Evolutionary conservation across 352 stramenopile species (phyloP).

Genomic region (Pythium aquatile): DNA sequence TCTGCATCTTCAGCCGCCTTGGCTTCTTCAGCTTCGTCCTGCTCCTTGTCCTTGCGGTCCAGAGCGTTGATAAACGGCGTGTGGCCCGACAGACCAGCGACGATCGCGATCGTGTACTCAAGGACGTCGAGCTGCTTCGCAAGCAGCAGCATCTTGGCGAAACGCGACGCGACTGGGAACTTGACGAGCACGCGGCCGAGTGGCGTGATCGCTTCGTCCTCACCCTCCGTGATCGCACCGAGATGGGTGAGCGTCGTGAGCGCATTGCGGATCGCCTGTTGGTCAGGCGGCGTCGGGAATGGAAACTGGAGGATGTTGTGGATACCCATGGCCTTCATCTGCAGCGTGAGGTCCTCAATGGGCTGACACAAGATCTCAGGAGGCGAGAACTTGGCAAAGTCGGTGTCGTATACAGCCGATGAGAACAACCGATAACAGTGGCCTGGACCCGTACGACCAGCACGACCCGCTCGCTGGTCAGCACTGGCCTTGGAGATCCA

Average conservation of each 20-base stretch:
- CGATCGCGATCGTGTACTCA: constrained; percentile 83
- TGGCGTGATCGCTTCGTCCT: constrained; percentile 73
- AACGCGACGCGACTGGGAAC: constrained; percentile 84
- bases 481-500: constrained; percentile 87
- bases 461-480: constrained; percentile 92
- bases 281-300: constrained; percentile 94
- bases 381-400: constrained; percentile 89
- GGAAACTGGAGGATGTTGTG: constrained; percentile 94
- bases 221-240: constrained; percentile 54
- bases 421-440: constrained; percentile 99
- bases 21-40: constrained; percentile 16
- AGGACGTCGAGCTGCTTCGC: constrained; percentile 65
- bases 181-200: constrained; percentile 80
- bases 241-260: constrained; percentile 84
- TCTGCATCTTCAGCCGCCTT: constrained; percentile 24
- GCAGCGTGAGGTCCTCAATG: constrained; percentile 95
- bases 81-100: constrained; percentile 71
- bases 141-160: constrained; percentile 90
- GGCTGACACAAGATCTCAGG: constrained; percentile 91
- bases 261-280: constrained; percentile 82
- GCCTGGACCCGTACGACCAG: constrained; percentile 93
- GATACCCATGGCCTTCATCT: constrained; percentile 98
- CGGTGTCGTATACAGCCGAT: constrained; percentile 94
- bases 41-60: constrained; percentile 53
- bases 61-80: constrained; percentile 68